Evolutionary conservation across 2,329 filamentous ascomycete species (phyloP), one percentile per base, ranked within the genome.

Genomic region (Trichophyton schoenleinii): DNA sequence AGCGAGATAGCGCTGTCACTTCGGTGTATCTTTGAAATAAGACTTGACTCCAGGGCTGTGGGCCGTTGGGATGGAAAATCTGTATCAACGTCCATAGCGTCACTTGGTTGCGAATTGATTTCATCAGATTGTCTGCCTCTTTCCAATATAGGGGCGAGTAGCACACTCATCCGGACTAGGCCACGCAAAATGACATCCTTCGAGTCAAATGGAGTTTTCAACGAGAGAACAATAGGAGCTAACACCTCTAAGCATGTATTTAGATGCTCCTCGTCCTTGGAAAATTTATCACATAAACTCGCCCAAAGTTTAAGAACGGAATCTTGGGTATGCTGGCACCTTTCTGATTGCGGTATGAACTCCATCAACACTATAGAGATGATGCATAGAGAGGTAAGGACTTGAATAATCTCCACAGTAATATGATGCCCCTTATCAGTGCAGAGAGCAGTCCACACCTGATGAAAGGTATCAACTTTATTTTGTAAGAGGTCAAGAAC

Each of bases 321-420:
- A 13, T 67, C 63, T 41, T 66, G 68, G 34, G 75, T 57, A 44
- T 63, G 66, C 60, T 71, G 66, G 36, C 66, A 64, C 67, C 60
- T 72, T 68, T 62, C 71, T 48, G 61, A 73, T 64, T 46, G 61
- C 63, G 61, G 75, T 52, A 70, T 67, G 62, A 53, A 78, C 64
- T 63, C 76, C 63, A 67, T 63, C 69, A 70, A 70, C 58, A 79
- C 63, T 20, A 69, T 68, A 25, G 68, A 70, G 22, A 78, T 71
- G 20, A 80, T 71, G 66, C 78, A 80, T 53, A 80, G 73, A n/a
- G 76, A 79, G 4, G 72, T 70, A n/a, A 81, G 61, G 34, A 79
- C 74, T 42, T 79, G 78, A 64, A 81, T 68, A 67, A 80, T 76
- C 61, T 82, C 79, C 5, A 73, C 67, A 25, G 76, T 80, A 15